Conservation (phyloP, 148 eudicot species). For the Nyssa sinensis region DNA sequence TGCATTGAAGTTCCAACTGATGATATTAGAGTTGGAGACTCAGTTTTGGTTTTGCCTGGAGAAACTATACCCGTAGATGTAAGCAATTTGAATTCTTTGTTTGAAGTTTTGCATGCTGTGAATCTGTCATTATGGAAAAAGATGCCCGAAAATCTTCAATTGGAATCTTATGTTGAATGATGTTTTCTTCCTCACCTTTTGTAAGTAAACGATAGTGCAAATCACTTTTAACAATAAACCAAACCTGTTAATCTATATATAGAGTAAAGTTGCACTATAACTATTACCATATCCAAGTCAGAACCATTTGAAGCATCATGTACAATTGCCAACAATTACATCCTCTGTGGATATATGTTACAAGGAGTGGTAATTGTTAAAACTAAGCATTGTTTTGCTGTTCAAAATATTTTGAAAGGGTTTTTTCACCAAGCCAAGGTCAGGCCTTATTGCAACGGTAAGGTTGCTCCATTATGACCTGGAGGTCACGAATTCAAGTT, state of each 20-base stretch:
- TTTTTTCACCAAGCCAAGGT: too few species aligned
- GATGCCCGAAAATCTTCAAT: neutral
- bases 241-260: neutral
- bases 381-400: neutral
- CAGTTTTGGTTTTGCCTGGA: constrained; percentile 88
- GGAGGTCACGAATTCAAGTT: too few species aligned
- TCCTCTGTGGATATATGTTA: neutral
- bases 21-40: constrained; percentile 81
- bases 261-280: neutral
- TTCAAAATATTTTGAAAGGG: neutral
- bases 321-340: neutral
- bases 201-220: neutral
- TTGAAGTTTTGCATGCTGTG: constrained; percentile 2
- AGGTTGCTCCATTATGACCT: too few species aligned
- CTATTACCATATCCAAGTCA: neutral
- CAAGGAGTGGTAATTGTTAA: neutral
- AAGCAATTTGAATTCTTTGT: constrained; percentile 27
- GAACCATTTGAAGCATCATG: neutral
- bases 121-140: neutral
- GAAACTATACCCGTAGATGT: constrained; percentile 96
- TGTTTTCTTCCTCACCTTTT: neutral
- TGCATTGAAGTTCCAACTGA: constrained; percentile 88
- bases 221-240: neutral
- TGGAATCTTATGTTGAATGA: neutral
- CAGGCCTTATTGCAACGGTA: too few species aligned